phyloP scores from a whole-genome alignment of 164 flowering plant genomes.

The Cinnamomum micranthum region DNA sequence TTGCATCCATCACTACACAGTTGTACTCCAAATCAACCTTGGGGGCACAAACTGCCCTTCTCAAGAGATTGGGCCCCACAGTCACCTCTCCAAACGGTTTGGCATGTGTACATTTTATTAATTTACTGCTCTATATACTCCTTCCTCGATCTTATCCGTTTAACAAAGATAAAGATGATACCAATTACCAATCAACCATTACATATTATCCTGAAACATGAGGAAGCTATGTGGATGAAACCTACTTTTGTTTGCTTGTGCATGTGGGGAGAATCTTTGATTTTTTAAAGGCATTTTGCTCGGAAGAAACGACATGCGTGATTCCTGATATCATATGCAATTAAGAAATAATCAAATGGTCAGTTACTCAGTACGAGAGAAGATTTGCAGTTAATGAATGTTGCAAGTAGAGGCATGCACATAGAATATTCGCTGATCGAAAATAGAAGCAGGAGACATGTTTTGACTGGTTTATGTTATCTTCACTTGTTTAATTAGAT shows the following conservation, averaged over 20 bases:
- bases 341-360: neutral
- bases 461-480: neutral
- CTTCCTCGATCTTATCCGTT: neutral
- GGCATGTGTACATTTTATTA: neutral
- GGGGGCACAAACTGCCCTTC: neutral
- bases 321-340: neutral
- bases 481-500: neutral
- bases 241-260: constrained; percentile 2
- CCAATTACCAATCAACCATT: neutral
- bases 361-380: neutral
- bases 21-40: neutral
- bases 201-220: neutral
- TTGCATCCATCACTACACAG: neutral
- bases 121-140: neutral
- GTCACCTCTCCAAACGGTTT: neutral
- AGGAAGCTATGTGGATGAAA: neutral
- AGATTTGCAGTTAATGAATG: neutral
- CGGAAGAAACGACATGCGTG: neutral
- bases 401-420: constrained; percentile 4
- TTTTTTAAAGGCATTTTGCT: neutral
- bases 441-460: neutral
- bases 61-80: neutral
- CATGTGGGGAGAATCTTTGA: constrained; percentile 3
- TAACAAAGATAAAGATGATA: no score
- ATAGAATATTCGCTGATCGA: constrained; percentile 1